phyloP scores from a whole-genome alignment of 305 asterid genomes.

The Rubia balearica region DNA sequence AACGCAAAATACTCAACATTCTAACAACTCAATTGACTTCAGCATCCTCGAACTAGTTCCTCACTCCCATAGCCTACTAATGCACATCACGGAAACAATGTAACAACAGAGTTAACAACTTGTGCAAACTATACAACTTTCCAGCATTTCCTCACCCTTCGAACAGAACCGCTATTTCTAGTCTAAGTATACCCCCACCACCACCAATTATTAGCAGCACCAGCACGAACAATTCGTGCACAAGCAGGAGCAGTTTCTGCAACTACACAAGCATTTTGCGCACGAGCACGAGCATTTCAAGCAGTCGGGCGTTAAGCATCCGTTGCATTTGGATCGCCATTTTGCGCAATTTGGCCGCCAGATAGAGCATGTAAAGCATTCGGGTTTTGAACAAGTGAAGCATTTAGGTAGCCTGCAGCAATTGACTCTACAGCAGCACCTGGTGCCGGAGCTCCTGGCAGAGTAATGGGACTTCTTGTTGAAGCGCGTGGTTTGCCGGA shows the following conservation, averaged over 20 bases:
- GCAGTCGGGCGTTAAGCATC: conserved; percentile 42
- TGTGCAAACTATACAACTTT: conserved; percentile 48
- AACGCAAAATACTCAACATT: conserved; percentile 7
- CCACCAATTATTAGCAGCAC: conserved; percentile 29
- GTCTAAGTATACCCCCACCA: conserved; percentile 48
- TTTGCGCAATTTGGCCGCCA: conserved; percentile 20
- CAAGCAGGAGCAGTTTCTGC: conserved; percentile 47
- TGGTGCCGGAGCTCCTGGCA: conserved; percentile 18
- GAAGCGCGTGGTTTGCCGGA: conserved; percentile 34
- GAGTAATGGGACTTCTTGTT: conserved; percentile 33
- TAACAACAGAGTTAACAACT: conserved; percentile 16
- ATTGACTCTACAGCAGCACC: conserved; percentile 44
- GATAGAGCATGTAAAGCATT: conserved; percentile 33
- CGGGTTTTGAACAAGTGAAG: conserved; percentile 25
- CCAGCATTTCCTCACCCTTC: conserved; percentile 21
- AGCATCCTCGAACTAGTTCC: conserved; percentile 24
- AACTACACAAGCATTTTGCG: conserved; percentile 48
- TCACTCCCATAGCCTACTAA: conserved; percentile 21
- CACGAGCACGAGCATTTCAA: conserved; percentile 38
- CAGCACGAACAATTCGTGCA: conserved; percentile 38
- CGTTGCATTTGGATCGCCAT: conserved; percentile 20
- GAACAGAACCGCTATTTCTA: conserved; percentile 24
- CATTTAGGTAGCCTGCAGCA: conserved; percentile 29
- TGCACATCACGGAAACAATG: conserved; percentile 22
- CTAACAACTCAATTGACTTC: not conserved